Evolutionary conservation across 805 yeast species (phyloP).

Genomic region (Yarrowia sp.): DNA sequence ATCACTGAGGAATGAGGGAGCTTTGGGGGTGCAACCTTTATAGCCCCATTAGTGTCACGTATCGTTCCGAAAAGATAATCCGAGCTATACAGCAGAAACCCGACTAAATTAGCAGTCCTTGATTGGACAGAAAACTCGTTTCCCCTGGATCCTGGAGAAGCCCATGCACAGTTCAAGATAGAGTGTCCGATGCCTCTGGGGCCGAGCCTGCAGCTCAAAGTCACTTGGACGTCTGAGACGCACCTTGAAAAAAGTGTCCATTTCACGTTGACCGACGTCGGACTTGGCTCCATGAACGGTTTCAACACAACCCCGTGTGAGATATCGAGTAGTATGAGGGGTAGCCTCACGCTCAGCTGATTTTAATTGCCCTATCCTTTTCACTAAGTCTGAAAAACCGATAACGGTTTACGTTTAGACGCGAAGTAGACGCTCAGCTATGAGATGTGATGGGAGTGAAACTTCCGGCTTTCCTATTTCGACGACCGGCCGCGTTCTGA

Average conservation of each 20-base stretch:
- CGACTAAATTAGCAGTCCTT: not conserved
- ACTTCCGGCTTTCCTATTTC: conserved; percentile 6
- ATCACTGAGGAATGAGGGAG: not conserved
- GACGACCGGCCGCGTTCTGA: not conserved
- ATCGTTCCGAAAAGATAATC: no score
- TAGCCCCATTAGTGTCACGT: no score
- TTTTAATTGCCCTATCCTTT: no score
- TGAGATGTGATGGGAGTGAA: not conserved
- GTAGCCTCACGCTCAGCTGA: no score
- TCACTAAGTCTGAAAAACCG: no score
- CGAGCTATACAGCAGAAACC: not conserved
- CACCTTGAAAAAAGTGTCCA: not conserved
- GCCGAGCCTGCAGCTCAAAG: conserved; percentile 10
- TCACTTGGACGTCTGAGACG: conserved; percentile 9
- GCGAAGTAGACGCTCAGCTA: conserved; percentile 2
- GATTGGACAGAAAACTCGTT: conserved; percentile 5
- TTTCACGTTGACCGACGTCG: not conserved
- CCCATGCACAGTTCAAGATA: conserved; percentile 6
- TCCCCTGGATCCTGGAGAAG: conserved; percentile 13
- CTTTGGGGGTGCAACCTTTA: not conserved
- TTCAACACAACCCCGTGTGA: no score
- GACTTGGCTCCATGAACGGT: not conserved
- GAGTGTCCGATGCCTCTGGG: not conserved
- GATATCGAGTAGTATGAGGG: no score
- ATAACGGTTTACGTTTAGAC: not conserved